phyloP scores from a whole-genome alignment of 306 rosid genomes.

The Cucumis hystrix region DNA sequence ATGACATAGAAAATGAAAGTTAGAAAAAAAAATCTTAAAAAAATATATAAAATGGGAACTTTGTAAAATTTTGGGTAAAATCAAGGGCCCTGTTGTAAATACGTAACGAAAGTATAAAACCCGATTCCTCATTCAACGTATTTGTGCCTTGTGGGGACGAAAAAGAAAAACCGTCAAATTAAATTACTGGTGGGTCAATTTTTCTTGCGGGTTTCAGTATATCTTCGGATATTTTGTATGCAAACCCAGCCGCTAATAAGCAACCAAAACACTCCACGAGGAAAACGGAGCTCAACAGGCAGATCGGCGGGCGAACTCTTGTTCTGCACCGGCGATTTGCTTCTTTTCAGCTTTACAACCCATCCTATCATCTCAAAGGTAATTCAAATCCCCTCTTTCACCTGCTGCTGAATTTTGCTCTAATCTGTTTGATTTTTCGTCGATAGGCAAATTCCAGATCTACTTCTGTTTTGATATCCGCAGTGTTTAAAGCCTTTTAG shows the following conservation, averaged over 20 bases:
- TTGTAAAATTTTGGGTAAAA: not conserved
- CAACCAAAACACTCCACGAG: not conserved
- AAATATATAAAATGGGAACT: too few species aligned
- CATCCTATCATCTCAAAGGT: not conserved
- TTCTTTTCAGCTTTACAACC: not conserved
- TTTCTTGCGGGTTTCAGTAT: not conserved
- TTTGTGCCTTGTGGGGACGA: not conserved
- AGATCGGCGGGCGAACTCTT: constrained; percentile 7
- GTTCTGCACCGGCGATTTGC: not conserved
- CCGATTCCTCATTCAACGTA: not conserved
- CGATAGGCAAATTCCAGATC: not conserved
- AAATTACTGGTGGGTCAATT: not conserved
- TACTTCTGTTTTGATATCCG: not conserved
- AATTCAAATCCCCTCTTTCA: not conserved
- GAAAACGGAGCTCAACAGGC: not conserved
- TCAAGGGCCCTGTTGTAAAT: not conserved
- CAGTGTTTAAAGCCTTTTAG: not conserved
- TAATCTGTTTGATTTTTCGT: not conserved
- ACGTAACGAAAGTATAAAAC: not conserved
- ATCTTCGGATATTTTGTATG: not conserved
- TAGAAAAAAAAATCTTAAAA: too few species aligned
- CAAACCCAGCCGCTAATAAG: not conserved
- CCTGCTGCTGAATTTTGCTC: not conserved
- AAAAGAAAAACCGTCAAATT: not conserved
- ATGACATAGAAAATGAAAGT: too few species aligned